phyloP scores from a whole-genome alignment of 805 yeast genomes.

The Jamesozyma piceae region DNA sequence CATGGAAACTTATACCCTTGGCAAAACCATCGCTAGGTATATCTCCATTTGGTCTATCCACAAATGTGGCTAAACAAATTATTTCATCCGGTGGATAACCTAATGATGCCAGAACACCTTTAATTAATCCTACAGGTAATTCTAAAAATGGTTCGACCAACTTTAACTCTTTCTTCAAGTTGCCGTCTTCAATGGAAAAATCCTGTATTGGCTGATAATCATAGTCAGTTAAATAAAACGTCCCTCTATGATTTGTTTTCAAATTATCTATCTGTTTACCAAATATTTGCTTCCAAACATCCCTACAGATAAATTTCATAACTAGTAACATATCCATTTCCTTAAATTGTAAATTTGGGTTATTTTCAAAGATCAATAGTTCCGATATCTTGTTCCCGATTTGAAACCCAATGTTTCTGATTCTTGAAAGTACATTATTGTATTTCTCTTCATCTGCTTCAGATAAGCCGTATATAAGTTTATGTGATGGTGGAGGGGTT shows the following conservation, averaged over 20 bases:
- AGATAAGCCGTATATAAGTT: constrained; percentile 18
- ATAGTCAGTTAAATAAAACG: constrained; percentile 29
- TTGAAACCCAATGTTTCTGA: constrained; percentile 63
- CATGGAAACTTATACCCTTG: constrained; percentile 28
- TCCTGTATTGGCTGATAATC: constrained; percentile 24
- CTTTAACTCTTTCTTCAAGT: constrained; percentile 15
- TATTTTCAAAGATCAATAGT: constrained; percentile 37
- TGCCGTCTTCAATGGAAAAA: constrained; percentile 18
- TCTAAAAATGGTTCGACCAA: constrained; percentile 28
- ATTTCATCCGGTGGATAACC: constrained; percentile 23
- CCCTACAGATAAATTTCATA: constrained; percentile 88
- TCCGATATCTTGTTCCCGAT: constrained; percentile 55
- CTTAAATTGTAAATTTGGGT: constrained; percentile 37
- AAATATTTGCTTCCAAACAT: constrained; percentile 75
- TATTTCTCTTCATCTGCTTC: constrained; percentile 28
- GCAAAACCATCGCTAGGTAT: constrained; percentile 11
- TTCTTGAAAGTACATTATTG: constrained; percentile 47
- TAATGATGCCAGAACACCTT: constrained; percentile 26
- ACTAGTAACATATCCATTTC: constrained; percentile 64
- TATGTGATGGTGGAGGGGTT: constrained; percentile 15
- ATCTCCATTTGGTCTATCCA: constrained; percentile 20
- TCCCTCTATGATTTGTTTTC: constrained; percentile 77
- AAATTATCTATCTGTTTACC: constrained; percentile 86
- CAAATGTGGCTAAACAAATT: constrained; percentile 21
- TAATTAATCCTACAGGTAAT: constrained; percentile 28